Percentiles rank a stretch among this genome's conserved stretches.
phyloP scores from a whole-genome alignment of 2,329 filamentous ascomycete genomes.

The Bisporella sp. region DNA sequence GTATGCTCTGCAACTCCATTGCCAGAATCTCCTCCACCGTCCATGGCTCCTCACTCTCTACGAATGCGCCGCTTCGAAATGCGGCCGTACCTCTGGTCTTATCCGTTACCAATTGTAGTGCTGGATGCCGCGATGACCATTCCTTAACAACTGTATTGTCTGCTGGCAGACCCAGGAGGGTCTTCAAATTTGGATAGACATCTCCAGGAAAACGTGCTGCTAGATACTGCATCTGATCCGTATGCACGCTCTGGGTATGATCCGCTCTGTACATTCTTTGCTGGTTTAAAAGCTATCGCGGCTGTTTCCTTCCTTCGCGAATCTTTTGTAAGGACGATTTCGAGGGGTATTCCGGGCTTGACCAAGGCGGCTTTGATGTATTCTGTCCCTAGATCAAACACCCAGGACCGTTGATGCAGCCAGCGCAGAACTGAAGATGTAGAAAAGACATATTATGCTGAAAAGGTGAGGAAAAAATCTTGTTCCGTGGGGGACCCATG shows the following conservation, averaged over 20 bases:
- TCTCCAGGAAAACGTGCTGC: conserved; percentile 84
- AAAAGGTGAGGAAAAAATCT: conserved; percentile 21
- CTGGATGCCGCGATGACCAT: conserved; percentile 73
- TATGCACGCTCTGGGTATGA: conserved; percentile 84
- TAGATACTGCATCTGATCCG: conserved; percentile 80
- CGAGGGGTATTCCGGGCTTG: conserved; percentile 92
- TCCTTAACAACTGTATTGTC: conserved; percentile 55
- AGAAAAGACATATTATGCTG: conserved; percentile 26
- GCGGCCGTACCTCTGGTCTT: conserved; percentile 61
- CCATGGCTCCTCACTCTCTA: conserved; percentile 56
- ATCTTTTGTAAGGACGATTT: conserved; percentile 96
- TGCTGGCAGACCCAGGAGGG: conserved; percentile 69
- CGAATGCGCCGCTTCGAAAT: conserved; percentile 71
- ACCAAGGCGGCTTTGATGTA: conserved; percentile 96
- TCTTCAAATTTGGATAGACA: conserved; percentile 91
- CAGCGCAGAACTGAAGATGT: conserved; percentile 27
- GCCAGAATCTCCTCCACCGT: conserved; percentile 89
- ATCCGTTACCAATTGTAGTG: conserved; percentile 59
- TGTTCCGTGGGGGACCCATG: conserved; percentile 20
- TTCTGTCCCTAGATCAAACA: conserved; percentile 86
- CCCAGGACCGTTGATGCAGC: conserved; percentile 68
- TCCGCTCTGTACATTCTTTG: conserved; percentile 55
- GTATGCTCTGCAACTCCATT: conserved; percentile 92
- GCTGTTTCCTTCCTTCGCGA: conserved; percentile 92
- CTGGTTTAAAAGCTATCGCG: conserved; percentile 88